Percentiles rank a stretch among this genome's conserved stretches.
Evolutionary conservation across 139 green algal genomes (phyloP).

Genomic region (Micractinium conductrix): DNA sequence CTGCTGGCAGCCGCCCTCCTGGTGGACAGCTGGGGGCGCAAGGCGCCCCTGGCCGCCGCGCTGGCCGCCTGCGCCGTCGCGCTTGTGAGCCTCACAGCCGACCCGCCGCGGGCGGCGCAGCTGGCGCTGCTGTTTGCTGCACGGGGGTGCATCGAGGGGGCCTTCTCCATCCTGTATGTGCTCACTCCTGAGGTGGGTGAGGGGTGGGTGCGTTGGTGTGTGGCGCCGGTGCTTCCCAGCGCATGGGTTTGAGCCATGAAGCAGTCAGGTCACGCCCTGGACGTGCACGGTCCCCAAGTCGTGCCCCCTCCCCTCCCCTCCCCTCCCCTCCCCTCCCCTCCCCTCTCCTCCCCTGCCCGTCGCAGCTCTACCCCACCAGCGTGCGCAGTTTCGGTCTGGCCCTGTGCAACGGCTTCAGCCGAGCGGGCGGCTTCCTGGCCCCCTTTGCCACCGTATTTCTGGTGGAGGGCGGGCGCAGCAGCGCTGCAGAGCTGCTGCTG

Average conservation of each 20-base stretch:
- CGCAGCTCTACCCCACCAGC: conserved; percentile 74
- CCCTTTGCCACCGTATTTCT: conserved; percentile 77
- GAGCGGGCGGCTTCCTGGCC: conserved; percentile 71
- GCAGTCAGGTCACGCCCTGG: neutral
- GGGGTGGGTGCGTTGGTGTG: no score
- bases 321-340: neutral
- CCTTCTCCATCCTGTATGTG: conserved; percentile 62
- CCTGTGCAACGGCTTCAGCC: conserved; percentile 64
- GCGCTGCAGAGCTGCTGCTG: conserved; percentile 44
- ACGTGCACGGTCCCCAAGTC: no score
- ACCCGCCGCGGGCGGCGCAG: neutral
- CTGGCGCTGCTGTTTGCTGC: conserved; percentile 66
- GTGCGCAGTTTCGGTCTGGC: conserved; percentile 75
- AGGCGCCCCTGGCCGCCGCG: conserved; percentile 26
- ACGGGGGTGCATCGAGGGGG: conserved; percentile 63
- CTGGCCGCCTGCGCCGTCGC: conserved; percentile 6
- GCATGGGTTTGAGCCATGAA: no score
- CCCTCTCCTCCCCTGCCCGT: neutral
- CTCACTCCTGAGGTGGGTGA: conserved; percentile 73
- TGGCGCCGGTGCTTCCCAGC: no score
- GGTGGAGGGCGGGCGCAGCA: conserved; percentile 38
- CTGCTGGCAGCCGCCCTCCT: conserved; percentile 38
- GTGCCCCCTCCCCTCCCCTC: neutral
- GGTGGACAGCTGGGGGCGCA: conserved; percentile 34
- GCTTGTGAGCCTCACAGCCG: conserved; percentile 14